phyloP scores from a whole-genome alignment of 2,329 filamentous ascomycete genomes.

The Polytolypa hystricis region DNA sequence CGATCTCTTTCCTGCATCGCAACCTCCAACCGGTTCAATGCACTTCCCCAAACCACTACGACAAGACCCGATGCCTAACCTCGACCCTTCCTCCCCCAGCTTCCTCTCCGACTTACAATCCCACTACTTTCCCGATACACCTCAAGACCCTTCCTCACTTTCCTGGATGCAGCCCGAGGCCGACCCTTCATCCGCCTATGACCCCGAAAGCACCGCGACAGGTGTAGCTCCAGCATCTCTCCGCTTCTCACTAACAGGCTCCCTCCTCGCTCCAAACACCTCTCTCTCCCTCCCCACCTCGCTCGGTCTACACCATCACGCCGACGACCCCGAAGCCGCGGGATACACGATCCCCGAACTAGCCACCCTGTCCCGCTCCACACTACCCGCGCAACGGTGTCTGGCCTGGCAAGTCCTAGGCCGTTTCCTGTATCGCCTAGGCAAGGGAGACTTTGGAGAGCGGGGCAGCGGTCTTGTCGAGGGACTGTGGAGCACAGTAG shows the following conservation, averaged over 20 bases:
- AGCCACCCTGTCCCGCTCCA: conserved; percentile 65
- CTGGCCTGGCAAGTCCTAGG: conserved; percentile 87
- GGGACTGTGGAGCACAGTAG: conserved; percentile 72
- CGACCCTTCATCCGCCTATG: conserved; percentile 62
- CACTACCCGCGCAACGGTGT: conserved; percentile 76
- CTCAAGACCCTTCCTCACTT: conserved; percentile 72
- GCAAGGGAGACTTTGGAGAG: conserved; percentile 57
- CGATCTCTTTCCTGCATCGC: conserved; percentile 31
- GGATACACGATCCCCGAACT: conserved; percentile 89
- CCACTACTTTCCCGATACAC: conserved; percentile 86
- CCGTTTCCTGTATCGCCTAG: conserved; percentile 70
- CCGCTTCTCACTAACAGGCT: conserved; percentile 79
- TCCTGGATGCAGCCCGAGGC: conserved; percentile 77
- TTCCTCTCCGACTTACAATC: conserved; percentile 77
- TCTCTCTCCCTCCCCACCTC: conserved; percentile 64
- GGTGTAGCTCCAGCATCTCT: conserved; percentile 55
- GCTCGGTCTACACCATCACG: conserved; percentile 85
- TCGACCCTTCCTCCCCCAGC: conserved; percentile 71
- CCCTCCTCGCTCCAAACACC: conserved; percentile 63
- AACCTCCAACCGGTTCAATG: conserved; percentile 25
- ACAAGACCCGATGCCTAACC: conserved; percentile 49
- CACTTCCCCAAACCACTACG: conserved; percentile 36
- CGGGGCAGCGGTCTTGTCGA: conserved; percentile 54
- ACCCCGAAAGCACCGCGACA: conserved; percentile 62
- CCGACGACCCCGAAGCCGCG: conserved; percentile 79